Percentiles rank a stretch among this genome's conserved stretches.
Conservation (phyloP, 257 asterid genomes). For the Plectranthus barbatus region DNA sequence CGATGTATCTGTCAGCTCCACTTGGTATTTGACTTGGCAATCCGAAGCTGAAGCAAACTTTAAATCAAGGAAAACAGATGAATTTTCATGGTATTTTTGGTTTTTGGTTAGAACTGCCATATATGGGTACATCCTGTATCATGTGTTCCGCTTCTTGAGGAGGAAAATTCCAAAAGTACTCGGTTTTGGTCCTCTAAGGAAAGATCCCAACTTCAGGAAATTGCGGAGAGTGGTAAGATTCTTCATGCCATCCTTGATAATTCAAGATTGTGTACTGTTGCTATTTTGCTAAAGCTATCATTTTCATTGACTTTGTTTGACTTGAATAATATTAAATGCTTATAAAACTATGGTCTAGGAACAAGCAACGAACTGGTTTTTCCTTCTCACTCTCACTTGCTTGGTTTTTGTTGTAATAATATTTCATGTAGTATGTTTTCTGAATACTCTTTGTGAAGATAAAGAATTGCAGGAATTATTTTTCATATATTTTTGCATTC, state of each 20-base stretch:
- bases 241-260: slow-evolving; percentile 13
- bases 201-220: slow-evolving; percentile 72
- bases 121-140: slow-evolving; percentile 57
- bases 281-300: neutral
- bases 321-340: neutral
- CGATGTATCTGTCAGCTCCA: slow-evolving; percentile 57
- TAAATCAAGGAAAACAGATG: slow-evolving; percentile 50
- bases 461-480: too few species aligned
- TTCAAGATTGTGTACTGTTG: neutral
- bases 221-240: slow-evolving; percentile 64
- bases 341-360: neutral
- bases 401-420: neutral
- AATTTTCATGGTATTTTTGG: slow-evolving; percentile 68
- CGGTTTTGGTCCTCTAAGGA: slow-evolving; percentile 70
- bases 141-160: slow-evolving; percentile 46
- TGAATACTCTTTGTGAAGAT: neutral
- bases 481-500: too few species aligned
- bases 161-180: slow-evolving; percentile 66
- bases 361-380: slow-evolving; percentile 3
- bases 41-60: slow-evolving; percentile 68
- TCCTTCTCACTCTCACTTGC: neutral
- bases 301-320: slow-evolving; percentile 1
- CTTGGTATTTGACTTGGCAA: slow-evolving; percentile 90
- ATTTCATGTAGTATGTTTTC: neutral
- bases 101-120: slow-evolving; percentile 59